Base-by-base conservation (phyloP, 2,329 filamentous ascomycete genomes). In the Fusarium sterilihyphosum region DNA sequence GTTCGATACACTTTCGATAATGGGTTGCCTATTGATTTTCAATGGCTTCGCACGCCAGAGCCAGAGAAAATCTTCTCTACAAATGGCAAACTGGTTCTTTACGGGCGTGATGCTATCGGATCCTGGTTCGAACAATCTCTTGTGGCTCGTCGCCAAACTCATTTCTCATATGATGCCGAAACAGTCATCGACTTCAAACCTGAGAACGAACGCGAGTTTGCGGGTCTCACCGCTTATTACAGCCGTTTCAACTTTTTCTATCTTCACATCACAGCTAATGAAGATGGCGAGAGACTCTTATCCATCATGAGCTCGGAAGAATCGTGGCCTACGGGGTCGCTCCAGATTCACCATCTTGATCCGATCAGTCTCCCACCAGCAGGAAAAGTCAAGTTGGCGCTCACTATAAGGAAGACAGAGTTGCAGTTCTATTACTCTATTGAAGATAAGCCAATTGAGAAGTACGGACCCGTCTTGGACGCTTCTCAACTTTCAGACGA, bases 231-330 rank as follows among this genome's bases (percentile, higher is more conserved):
- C 14, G 88, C 88, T 3, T 91, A 91, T 78, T 91, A 91, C 80
- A 88, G 86, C 76, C 88, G 89, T 8, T 91, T 84, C 81, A 91
- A 91, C 78, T 91, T 91, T 80, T 91, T 90, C 82, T 91, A 91
- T 74, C 82, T 91, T 17, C 85, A 88, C 2, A 86, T 91, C 6
- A 88, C 88, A 6, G 89, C 88, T 0, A 81, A 88, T 73, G 81
- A 85, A 3, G 86, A 89, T 65, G 88, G 89, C 3, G 81, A 86
- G 71, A 85, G 89, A 24, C 89, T 91, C 79, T 82, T 92, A 16
- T 84, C 89, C 14, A 85, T 91, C 64, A 80, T 89, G 78, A 84
- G 83, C 37, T 90, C 88, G 2, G 88, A 91, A 74, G 85, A 81
- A 2, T 90, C 88, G 0, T 90, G 82, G 82, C 89, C 89, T 0